Conservation (phyloP, 805 yeast species). For the Groenewaldozyma tartarivorans region DNA sequence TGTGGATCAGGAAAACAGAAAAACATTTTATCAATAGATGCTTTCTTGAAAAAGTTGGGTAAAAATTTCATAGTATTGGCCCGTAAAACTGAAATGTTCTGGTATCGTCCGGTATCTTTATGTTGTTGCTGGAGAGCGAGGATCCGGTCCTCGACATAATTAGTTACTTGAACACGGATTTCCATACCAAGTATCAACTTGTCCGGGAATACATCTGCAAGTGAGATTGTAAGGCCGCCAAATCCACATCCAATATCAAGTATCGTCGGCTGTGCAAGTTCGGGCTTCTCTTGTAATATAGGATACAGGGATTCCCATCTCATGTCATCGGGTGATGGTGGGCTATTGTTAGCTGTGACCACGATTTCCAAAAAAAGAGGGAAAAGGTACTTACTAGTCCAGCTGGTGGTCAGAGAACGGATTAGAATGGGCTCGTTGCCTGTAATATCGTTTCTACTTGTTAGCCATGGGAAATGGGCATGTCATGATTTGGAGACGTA, state of each 20-base stretch:
- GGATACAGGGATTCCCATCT: slow-evolving; percentile 81
- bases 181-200: slow-evolving; percentile 87
- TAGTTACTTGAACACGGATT: slow-evolving; percentile 94
- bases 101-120: slow-evolving; percentile 39
- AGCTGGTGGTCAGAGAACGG: slow-evolving; percentile 93
- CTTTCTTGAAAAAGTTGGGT: slow-evolving; percentile 83
- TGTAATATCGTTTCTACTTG: slow-evolving; percentile 61
- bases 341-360: slow-evolving; percentile 29
- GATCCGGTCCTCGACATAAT: slow-evolving; percentile 91
- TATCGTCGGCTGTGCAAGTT: slow-evolving; percentile 35
- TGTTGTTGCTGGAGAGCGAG: slow-evolving; percentile 69
- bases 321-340: slow-evolving; percentile 72
- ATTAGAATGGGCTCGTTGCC: slow-evolving; percentile 96
- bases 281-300: slow-evolving; percentile 44
- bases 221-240: slow-evolving; percentile 78
- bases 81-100: slow-evolving; percentile 81
- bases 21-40: slow-evolving; percentile 82
- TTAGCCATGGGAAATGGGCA: too few species aligned
- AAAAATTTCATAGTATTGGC: slow-evolving; percentile 97
- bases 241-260: slow-evolving; percentile 98
- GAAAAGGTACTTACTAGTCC: slow-evolving; percentile 41
- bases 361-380: neutral
- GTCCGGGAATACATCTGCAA: slow-evolving; percentile 70
- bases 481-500: too few species aligned
- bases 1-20: slow-evolving; percentile 99